These are phyloP conservation scores for Malassezia brasiliensis DNA, from an alignment of 1,284 basidiomycete species.

Conservation along the genomic window DNA sequence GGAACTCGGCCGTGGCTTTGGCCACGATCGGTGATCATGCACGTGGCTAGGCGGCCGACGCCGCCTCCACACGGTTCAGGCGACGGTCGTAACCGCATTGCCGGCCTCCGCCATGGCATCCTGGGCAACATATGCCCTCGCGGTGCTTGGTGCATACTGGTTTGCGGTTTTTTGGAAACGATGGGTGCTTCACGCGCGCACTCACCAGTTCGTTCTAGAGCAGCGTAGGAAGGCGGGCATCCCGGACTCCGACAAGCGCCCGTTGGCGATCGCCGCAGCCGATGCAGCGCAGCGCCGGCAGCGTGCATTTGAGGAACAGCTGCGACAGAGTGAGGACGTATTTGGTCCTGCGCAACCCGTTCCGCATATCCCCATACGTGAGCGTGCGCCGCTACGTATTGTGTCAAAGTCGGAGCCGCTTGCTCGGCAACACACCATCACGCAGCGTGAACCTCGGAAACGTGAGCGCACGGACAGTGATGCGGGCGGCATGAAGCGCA, in stretches of 20 bases:
- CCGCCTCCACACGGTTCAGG: too few relatives aligned
- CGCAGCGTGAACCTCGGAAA: neutral
- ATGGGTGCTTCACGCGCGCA: constrained; percentile 9
- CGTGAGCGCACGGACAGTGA: neutral
- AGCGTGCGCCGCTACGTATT: neutral
- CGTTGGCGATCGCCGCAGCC: constrained; percentile 6
- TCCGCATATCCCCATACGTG: neutral
- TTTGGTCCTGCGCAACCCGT: constrained; percentile 2
- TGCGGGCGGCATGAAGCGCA: neutral
- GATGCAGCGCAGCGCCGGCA: constrained; percentile 12
- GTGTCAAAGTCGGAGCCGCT: neutral
- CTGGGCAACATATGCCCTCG: constrained; percentile 2
- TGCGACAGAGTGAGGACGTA: constrained; percentile 7
- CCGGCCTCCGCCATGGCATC: neutral
- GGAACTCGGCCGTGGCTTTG: too few relatives aligned
- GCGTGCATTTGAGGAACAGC: constrained; percentile 1
- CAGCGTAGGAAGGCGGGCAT: constrained; percentile 17
- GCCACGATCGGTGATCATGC: too few relatives aligned
- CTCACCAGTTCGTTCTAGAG: constrained; percentile 10
- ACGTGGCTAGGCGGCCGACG: too few relatives aligned
- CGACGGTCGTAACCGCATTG: too few relatives aligned
- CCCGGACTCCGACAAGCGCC: constrained; percentile 15
- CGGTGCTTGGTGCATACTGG: constrained; percentile 11
- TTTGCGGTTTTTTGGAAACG: constrained; percentile 3
- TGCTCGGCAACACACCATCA: neutral